These are phyloP conservation scores for Fraxinus americana DNA, from an alignment of 257 asterid genomes.

Conservation along the genomic window DNA sequence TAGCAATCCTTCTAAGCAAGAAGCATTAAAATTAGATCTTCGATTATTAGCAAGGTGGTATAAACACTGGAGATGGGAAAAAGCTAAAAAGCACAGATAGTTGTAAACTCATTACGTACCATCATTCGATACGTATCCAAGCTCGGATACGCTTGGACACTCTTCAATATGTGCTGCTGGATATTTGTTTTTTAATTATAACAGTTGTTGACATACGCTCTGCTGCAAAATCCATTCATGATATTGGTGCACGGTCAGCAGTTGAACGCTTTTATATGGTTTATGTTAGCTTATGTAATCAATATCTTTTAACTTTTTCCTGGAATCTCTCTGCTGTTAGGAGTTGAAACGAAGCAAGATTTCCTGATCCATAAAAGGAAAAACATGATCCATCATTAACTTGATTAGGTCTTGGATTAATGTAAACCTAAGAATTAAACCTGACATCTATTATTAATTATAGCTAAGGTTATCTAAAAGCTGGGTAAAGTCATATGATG, in stretches of 20 bases:
- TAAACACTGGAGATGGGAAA: neutral
- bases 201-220: constrained; percentile 82
- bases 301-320: neutral
- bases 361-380: constrained; percentile 8
- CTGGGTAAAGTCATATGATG: neutral
- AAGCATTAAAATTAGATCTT: constrained; percentile 14
- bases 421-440: neutral
- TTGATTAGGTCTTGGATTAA: neutral
- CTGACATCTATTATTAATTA: neutral
- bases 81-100: no score
- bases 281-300: constrained; percentile 19
- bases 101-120: no score
- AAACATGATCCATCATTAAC: neutral
- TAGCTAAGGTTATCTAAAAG: neutral
- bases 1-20: neutral
- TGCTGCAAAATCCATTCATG: constrained; percentile 86
- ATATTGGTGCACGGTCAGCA: constrained; percentile 78
- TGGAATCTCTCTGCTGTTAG: neutral
- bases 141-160: no score
- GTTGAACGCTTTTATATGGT: constrained; percentile 18
- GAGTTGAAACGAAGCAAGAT: neutral
- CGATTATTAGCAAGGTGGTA: neutral
- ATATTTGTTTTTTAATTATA: neutral
- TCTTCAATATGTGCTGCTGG: no score
- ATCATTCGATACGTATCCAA: no score